Evolutionary conservation across 352 stramenopile species (phyloP).

Genomic region (Phytopythium vexans): DNA sequence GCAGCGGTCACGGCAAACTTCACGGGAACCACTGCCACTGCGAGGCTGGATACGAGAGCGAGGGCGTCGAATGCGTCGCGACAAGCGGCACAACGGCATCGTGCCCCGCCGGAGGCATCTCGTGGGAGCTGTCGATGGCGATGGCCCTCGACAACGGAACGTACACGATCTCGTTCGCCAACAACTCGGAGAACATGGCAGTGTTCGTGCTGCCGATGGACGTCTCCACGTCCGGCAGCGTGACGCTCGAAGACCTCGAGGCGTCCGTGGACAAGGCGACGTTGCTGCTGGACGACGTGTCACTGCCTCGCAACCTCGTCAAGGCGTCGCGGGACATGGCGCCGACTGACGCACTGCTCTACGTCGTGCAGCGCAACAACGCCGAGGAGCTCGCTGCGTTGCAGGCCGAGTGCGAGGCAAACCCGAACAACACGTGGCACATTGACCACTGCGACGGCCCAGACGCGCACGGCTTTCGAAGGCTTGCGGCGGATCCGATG

Average conservation of each 20-base stretch:
- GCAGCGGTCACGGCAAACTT: slow-evolving; percentile 36
- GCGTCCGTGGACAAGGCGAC: slow-evolving; percentile 17
- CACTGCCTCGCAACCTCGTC: slow-evolving; percentile 36
- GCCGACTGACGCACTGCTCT: slow-evolving; percentile 33
- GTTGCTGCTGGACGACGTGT: slow-evolving; percentile 31
- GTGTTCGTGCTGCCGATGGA: slow-evolving; percentile 33
- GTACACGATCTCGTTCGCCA: slow-evolving; percentile 33
- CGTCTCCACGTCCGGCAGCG: slow-evolving; percentile 11
- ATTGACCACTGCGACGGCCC: slow-evolving; percentile 43
- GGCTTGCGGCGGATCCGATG: slow-evolving; percentile 25
- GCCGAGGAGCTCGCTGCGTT: slow-evolving; percentile 28
- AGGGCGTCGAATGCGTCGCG: slow-evolving; percentile 31
- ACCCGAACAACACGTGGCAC: slow-evolving; percentile 38
- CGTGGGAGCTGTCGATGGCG: slow-evolving; percentile 36
- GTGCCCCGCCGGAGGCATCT: slow-evolving; percentile 32
- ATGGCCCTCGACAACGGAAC: slow-evolving; percentile 42
- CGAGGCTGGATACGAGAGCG: slow-evolving; percentile 31
- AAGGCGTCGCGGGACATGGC: slow-evolving; percentile 36
- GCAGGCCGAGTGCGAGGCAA: slow-evolving; percentile 35
- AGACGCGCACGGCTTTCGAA: slow-evolving; percentile 23
- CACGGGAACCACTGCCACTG: slow-evolving; percentile 51
- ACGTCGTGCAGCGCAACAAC: slow-evolving; percentile 48
- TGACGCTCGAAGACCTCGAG: slow-evolving; percentile 20
- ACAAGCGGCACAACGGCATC: slow-evolving; percentile 13
- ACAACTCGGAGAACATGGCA: slow-evolving; percentile 48